phyloP scores from a whole-genome alignment of 2,329 filamentous ascomycete species.

The Venturia pyrina region DNA sequence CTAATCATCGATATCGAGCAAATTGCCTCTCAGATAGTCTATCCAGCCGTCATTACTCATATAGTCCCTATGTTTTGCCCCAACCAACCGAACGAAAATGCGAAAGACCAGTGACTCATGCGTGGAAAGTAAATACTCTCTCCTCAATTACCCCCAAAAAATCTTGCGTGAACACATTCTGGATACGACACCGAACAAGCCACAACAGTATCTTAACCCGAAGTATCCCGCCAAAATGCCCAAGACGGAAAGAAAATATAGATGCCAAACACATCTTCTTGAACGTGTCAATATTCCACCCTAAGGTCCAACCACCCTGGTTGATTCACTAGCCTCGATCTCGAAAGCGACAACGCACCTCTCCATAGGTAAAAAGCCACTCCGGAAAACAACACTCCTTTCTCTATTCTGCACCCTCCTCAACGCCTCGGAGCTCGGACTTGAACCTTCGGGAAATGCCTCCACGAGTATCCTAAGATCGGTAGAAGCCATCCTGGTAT shows the following conservation, averaged over 20 bases:
- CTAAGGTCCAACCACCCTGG: background rate
- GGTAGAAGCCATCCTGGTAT: background rate
- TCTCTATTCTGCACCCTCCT: background rate
- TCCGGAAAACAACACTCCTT: background rate
- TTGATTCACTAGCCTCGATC: background rate
- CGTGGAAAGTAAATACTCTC: too few relatives aligned
- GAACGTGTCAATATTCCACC: background rate
- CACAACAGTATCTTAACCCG: too few relatives aligned
- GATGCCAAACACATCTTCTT: too few relatives aligned
- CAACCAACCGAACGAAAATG: too few relatives aligned
- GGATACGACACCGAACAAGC: too few relatives aligned
- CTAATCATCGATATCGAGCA: too few relatives aligned
- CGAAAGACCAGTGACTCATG: too few relatives aligned
- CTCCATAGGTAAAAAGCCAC: background rate
- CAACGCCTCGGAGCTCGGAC: background rate
- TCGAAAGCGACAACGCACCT: background rate
- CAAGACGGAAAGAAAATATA: background rate
- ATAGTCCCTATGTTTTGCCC: too few relatives aligned
- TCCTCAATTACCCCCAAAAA: too few relatives aligned
- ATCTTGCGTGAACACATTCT: too few relatives aligned
- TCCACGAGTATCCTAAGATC: background rate
- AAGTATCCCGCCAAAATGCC: background rate
- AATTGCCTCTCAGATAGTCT: too few relatives aligned
- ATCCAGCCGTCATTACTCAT: too few relatives aligned
- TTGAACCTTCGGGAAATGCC: background rate